Evolutionary conservation across 169 alveolate genomes (phyloP).

Genomic region (Plasmodium yoelii): DNA sequence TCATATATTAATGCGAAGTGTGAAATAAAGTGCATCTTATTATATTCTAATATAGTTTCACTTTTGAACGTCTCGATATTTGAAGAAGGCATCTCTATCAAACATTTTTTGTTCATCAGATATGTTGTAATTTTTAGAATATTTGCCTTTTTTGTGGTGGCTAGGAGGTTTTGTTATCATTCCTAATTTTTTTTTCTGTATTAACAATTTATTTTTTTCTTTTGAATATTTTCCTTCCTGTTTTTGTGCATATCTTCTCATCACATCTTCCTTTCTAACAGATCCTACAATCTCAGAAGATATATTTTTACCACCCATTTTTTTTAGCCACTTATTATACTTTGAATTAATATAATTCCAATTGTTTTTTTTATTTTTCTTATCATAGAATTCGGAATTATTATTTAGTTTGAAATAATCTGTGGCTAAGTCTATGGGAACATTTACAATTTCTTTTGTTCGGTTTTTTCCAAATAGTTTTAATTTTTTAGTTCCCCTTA

Average conservation of each 20-base stretch:
- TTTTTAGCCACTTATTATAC: constrained; percentile 69
- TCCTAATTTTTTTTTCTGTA: constrained; percentile 57
- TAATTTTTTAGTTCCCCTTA: constrained; percentile 72
- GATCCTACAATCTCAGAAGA: constrained; percentile 46
- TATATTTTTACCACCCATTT: constrained; percentile 30
- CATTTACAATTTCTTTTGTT: constrained; percentile 34
- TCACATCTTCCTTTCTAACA: constrained; percentile 58
- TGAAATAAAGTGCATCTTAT: too few species aligned
- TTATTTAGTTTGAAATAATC: constrained; percentile 59
- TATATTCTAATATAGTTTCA: neutral
- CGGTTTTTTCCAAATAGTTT: constrained; percentile 65
- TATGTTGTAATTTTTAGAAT: constrained; percentile 59
- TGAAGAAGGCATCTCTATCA: constrained; percentile 76
- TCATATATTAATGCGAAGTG: too few species aligned
- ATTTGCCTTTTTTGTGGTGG: constrained; percentile 17
- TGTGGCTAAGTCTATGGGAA: constrained; percentile 64
- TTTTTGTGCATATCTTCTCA: constrained; percentile 64
- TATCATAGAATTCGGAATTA: constrained; percentile 43
- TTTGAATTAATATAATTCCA: constrained; percentile 73
- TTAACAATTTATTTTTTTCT: constrained; percentile 43
- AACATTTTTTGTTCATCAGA: constrained; percentile 76
- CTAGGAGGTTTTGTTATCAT: constrained; percentile 77
- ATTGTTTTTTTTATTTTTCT: constrained; percentile 42
- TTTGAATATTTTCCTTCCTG: constrained; percentile 69
- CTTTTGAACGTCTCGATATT: constrained; percentile 72